These are phyloP conservation scores for Desmodesmus armatus DNA, from an alignment of 139 green algal genomes.

Conservation along the genomic window DNA sequence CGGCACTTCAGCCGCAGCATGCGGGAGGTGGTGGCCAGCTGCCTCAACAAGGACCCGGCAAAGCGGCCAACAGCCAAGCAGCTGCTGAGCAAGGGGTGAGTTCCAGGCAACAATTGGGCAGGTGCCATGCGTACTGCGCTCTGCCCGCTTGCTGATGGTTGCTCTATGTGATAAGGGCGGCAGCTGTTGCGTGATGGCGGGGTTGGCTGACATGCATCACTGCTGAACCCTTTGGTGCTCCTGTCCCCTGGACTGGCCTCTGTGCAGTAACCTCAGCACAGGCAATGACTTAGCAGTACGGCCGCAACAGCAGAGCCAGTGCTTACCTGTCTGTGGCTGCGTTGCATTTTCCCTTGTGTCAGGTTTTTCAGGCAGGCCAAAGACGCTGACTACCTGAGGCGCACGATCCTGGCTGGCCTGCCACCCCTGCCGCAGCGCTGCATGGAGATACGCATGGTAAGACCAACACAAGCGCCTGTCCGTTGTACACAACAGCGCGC, in stretches of 20 bases:
- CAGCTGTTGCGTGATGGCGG: no score
- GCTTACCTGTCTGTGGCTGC: neutral
- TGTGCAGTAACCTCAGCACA: no score
- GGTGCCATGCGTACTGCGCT: no score
- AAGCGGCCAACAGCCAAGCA: slow-evolving; percentile 88
- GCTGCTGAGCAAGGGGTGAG: slow-evolving; percentile 89
- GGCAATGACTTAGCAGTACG: neutral
- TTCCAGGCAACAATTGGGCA: no score
- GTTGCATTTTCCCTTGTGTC: neutral
- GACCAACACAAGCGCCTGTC: neutral
- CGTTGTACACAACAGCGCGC: neutral
- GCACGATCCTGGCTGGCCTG: slow-evolving; percentile 50
- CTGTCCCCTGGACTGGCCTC: no score
- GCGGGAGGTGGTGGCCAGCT: slow-evolving; percentile 87
- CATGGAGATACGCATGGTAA: slow-evolving; percentile 40
- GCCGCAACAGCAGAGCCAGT: neutral
- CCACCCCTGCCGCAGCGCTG: slow-evolving; percentile 49
- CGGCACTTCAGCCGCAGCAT: slow-evolving; percentile 72
- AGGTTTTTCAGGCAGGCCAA: slow-evolving; percentile 48
- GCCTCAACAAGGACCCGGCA: slow-evolving; percentile 94
- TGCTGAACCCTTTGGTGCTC: no score
- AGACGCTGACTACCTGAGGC: slow-evolving; percentile 49
- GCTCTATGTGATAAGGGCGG: no score
- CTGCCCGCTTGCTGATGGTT: no score
- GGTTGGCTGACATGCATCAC: no score